These are phyloP conservation scores for Guillardia theta DNA, from an alignment of 78 protist genomes.

Conservation along the genomic window DNA sequence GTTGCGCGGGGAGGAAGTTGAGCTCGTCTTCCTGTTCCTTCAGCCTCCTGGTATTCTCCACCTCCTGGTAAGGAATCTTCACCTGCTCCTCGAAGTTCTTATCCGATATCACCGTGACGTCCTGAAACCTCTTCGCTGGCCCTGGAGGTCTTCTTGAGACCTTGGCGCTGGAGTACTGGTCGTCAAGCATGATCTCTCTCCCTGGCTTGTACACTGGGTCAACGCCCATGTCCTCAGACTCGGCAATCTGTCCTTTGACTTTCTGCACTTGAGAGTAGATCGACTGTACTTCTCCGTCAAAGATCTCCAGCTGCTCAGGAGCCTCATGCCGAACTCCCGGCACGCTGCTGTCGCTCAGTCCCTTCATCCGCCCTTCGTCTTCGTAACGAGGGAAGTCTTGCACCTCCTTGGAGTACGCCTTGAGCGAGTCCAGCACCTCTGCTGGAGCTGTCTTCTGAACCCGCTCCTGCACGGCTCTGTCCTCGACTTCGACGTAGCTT, in stretches of 20 bases:
- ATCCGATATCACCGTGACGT: neutral
- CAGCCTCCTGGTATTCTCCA: neutral
- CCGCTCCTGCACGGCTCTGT: neutral
- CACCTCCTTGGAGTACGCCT: neutral
- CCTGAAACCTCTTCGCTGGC: neutral
- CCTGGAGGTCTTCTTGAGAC: neutral
- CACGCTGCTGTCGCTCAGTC: neutral
- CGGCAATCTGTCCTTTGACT: neutral
- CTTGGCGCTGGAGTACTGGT: neutral
- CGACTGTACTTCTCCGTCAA: neutral
- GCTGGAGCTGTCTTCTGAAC: neutral
- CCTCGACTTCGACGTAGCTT: neutral
- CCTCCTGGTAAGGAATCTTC: neutral
- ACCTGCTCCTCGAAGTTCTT: neutral
- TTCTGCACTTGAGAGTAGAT: neutral
- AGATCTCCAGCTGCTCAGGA: neutral
- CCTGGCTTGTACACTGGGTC: constrained; percentile 5
- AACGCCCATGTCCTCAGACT: neutral
- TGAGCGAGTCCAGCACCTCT: neutral
- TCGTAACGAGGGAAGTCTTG: neutral
- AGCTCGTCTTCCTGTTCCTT: neutral
- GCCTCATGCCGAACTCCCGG: neutral
- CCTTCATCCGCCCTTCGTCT: neutral
- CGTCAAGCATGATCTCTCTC: neutral
- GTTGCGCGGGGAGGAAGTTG: neutral